phyloP scores from a whole-genome alignment of 2,329 filamentous ascomycete genomes.

The Colletotrichum sojae region DNA sequence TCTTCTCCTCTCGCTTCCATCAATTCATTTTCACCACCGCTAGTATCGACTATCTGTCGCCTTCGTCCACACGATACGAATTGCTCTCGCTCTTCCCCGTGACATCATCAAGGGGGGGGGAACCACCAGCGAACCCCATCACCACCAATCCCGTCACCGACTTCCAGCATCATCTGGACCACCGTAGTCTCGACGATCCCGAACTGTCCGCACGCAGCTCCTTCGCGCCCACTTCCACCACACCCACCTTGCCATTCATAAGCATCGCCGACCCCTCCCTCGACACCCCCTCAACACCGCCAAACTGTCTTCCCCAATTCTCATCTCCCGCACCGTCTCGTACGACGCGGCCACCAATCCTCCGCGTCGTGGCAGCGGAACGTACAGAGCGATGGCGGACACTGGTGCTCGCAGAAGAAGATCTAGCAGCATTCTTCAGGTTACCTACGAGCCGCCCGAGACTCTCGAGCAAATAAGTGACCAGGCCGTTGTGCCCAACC shows the following conservation, averaged over 20 bases:
- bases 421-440: constrained; percentile 91
- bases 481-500: constrained; percentile 92
- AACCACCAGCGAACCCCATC: constrained; percentile 17
- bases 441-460: constrained; percentile 97
- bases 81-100: constrained; percentile 23
- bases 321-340: constrained; percentile 90
- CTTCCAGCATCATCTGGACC: constrained; percentile 29
- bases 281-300: constrained; percentile 75
- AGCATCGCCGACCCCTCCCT: constrained; percentile 42
- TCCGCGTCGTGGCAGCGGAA: constrained; percentile 72
- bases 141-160: constrained; percentile 13
- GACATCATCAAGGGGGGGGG: constrained; percentile 41
- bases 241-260: constrained; percentile 41
- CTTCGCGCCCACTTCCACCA: constrained; percentile 10
- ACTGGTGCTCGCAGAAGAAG: constrained; percentile 86
- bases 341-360: constrained; percentile 87
- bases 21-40: constrained; percentile 24
- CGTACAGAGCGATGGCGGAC: constrained; percentile 73
- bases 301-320: constrained; percentile 94
- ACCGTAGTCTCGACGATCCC: constrained; percentile 27
- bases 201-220: constrained; percentile 18
- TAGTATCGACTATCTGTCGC: constrained; percentile 19
- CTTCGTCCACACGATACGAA: constrained; percentile 19
- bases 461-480: constrained; percentile 98
- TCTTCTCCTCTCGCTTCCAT: constrained; percentile 35